phyloP scores from a whole-genome alignment of 2,329 filamentous ascomycete species.

The Fusarium burgessii region DNA sequence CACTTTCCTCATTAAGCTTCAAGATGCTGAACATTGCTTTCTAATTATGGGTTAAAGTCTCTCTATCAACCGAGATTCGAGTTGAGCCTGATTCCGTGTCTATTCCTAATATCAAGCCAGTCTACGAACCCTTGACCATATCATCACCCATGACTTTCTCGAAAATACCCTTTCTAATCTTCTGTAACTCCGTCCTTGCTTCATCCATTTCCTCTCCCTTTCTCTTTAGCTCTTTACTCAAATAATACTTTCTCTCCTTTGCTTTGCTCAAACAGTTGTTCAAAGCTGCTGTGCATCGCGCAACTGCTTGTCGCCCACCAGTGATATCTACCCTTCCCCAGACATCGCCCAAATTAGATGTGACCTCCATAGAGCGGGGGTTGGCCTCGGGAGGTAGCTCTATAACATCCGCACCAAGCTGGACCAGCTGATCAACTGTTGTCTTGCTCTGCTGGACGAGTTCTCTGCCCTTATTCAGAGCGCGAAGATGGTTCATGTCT shows the following conservation, averaged over 20 bases:
- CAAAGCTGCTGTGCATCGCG: constrained; percentile 51
- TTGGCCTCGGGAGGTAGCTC: constrained; percentile 54
- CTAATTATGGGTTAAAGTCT: neutral
- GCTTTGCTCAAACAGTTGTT: constrained; percentile 50
- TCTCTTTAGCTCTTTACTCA: constrained; percentile 50
- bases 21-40: constrained; percentile 4
- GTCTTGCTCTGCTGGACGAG: constrained; percentile 22
- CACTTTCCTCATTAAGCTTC: too few relatives aligned
- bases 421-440: constrained; percentile 26
- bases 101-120: neutral
- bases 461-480: constrained; percentile 31
- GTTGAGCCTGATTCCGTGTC: neutral
- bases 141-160: constrained; percentile 30
- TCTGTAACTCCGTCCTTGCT: constrained; percentile 57
- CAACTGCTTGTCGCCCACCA: constrained; percentile 53
- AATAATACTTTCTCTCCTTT: constrained; percentile 45
- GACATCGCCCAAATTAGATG: constrained; percentile 57
- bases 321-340: constrained; percentile 65
- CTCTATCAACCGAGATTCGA: constrained; percentile 6
- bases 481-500: constrained; percentile 40
- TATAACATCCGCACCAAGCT: constrained; percentile 21
- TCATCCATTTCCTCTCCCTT: constrained; percentile 49
- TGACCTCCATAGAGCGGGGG: constrained; percentile 54
- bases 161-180: constrained; percentile 56
- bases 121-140: constrained; percentile 13